Evolutionary conservation across 441 rosid genomes (phyloP).

Genomic region (Corymbia citriodora): DNA sequence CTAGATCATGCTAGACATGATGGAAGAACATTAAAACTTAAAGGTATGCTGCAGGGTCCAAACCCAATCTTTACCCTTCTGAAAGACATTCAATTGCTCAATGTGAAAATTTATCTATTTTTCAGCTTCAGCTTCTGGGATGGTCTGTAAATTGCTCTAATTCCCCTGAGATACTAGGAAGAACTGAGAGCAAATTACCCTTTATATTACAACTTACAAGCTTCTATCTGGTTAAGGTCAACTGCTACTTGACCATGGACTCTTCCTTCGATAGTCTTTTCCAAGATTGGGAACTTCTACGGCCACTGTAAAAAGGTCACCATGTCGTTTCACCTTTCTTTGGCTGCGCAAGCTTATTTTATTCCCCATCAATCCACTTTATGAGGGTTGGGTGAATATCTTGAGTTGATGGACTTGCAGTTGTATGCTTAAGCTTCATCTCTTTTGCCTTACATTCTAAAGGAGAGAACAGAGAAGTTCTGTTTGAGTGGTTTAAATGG

Average conservation of each 20-base stretch:
- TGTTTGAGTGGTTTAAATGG: not conserved
- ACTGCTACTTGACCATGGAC: not conserved
- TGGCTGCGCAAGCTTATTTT: not conserved
- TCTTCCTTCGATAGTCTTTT: not conserved
- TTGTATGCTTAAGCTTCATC: not conserved
- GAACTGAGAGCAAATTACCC: not conserved
- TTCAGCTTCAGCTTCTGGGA: not conserved
- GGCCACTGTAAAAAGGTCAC: not conserved
- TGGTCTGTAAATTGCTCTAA: not conserved
- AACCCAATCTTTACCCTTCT: not conserved
- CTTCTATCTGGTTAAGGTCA: not conserved
- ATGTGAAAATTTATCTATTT: not conserved
- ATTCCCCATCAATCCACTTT: not conserved
- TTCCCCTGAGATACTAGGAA: not conserved
- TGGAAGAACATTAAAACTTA: not conserved
- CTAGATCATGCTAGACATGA: too few species aligned
- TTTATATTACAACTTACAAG: not conserved
- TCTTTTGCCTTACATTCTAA: not conserved
- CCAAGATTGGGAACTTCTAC: not conserved
- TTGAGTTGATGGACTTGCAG: not conserved
- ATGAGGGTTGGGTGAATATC: not conserved
- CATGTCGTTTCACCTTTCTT: not conserved
- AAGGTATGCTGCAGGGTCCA: not conserved
- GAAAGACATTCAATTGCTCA: not conserved
- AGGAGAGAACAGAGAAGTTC: not conserved